Percentiles rank a stretch among this genome's conserved stretches.
Evolutionary conservation across 2,329 filamentous ascomycete species (phyloP).

Genomic region (Tympanopsis confertula): DNA sequence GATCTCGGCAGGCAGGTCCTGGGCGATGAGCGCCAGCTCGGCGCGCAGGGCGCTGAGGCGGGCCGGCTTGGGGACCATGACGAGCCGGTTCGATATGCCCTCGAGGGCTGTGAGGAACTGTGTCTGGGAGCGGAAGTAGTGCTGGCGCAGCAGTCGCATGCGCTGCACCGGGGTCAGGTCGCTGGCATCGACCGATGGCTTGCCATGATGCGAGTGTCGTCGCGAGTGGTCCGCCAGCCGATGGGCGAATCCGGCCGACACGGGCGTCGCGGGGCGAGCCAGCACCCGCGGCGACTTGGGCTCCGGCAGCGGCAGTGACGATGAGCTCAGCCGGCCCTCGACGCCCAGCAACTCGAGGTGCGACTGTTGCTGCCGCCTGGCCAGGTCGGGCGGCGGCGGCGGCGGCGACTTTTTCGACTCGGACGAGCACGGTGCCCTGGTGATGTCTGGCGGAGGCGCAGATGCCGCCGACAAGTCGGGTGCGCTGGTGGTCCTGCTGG

Average conservation of each 20-base stretch:
- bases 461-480: slow-evolving; percentile 18
- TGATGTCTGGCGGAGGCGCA: slow-evolving; percentile 1
- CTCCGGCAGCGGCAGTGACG: slow-evolving; percentile 55
- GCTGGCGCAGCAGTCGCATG: slow-evolving; percentile 61
- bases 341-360: slow-evolving; percentile 38
- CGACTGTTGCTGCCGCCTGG: slow-evolving; percentile 29
- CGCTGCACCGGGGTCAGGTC: slow-evolving; percentile 57
- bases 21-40: slow-evolving; percentile 68
- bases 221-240: slow-evolving; percentile 36
- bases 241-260: slow-evolving; percentile 36
- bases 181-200: slow-evolving; percentile 43
- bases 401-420: not conserved
- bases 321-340: slow-evolving; percentile 55
- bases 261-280: slow-evolving; percentile 44
- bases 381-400: slow-evolving; percentile 18
- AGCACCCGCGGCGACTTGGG: slow-evolving; percentile 36
- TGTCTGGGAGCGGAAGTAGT: slow-evolving; percentile 74
- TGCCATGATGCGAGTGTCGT: slow-evolving; percentile 49
- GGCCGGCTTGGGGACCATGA: slow-evolving; percentile 70
- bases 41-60: slow-evolving; percentile 71
- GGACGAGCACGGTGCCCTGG: slow-evolving; percentile 3
- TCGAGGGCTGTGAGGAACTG: slow-evolving; percentile 72
- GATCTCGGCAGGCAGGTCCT: slow-evolving; percentile 72
- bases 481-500: slow-evolving; percentile 31
- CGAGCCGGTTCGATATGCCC: slow-evolving; percentile 74